Percentiles rank a stretch among this genome's conserved stretches.
These are phyloP conservation scores for Gossypium ekmanianum DNA, from an alignment of 345 rosid genomes.

Conservation along the genomic window DNA sequence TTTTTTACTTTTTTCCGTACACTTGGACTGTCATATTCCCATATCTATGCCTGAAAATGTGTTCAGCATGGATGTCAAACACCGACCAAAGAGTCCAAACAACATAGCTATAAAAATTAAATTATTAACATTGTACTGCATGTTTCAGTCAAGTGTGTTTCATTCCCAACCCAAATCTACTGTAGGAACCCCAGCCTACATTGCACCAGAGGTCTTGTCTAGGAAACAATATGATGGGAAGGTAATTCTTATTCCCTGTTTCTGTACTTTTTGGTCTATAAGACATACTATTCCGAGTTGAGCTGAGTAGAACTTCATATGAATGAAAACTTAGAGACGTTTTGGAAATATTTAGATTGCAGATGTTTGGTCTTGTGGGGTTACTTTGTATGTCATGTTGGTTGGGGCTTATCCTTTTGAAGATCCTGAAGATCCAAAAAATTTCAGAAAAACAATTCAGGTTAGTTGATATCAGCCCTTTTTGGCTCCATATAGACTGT, in stretches of 20 bases:
- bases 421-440: slow-evolving; percentile 73
- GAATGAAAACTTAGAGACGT: neutral
- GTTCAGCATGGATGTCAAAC: neutral
- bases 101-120: neutral
- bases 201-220: slow-evolving; percentile 80
- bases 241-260: slow-evolving; percentile 31
- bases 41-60: neutral
- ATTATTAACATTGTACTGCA: neutral
- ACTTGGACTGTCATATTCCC: neutral
- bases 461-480: slow-evolving; percentile 23
- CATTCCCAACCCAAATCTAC: slow-evolving; percentile 97
- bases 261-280: too few species aligned
- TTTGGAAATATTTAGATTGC: slow-evolving; percentile 43
- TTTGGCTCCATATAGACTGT: neutral
- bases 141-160: slow-evolving; percentile 63
- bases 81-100: neutral
- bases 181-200: slow-evolving; percentile 93
- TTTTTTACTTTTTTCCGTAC: too few species aligned
- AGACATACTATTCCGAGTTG: neutral
- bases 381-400: slow-evolving; percentile 77
- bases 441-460: slow-evolving; percentile 74
- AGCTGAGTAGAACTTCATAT: neutral
- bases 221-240: slow-evolving; percentile 81
- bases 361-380: slow-evolving; percentile 93
- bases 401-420: slow-evolving; percentile 88